A percentile compares a stretch with the other conserved stretches of the same genome.
Evolutionary conservation across 805 yeast genomes (phyloP).

Genomic region (Wickerhamiella sergipiensis): DNA sequence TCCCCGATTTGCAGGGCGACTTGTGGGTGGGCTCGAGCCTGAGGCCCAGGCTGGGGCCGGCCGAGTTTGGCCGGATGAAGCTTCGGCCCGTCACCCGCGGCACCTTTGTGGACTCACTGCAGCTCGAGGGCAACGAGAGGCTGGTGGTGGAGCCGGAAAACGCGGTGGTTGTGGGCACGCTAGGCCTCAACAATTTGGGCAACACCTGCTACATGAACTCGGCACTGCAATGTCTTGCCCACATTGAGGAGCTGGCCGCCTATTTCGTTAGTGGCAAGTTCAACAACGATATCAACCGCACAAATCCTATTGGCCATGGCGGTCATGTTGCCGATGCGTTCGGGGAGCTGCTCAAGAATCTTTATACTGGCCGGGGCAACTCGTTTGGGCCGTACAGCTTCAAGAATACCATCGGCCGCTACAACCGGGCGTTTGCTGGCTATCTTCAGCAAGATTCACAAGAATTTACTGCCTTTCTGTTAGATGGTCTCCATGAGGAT

Average conservation of each 20-base stretch:
- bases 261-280: conserved; percentile 52
- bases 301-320: conserved; percentile 73
- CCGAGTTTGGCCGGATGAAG: background rate
- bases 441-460: conserved; percentile 88
- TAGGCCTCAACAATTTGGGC: conserved; percentile 74
- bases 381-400: conserved; percentile 58
- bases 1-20: background rate
- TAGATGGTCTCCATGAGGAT: conserved; percentile 88
- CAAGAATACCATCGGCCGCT: conserved; percentile 64
- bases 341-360: conserved; percentile 47
- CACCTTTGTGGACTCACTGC: background rate
- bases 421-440: conserved; percentile 64
- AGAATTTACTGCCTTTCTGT: conserved; percentile 73
- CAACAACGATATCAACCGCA: conserved; percentile 50
- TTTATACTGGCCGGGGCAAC: conserved; percentile 29
- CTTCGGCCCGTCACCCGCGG: background rate
- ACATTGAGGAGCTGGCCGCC: conserved; percentile 66
- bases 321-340: conserved; percentile 75
- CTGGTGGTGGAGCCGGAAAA: conserved; percentile 38
- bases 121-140: conserved; percentile 4
- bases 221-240: conserved; percentile 76
- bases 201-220: conserved; percentile 92
- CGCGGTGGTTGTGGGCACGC: conserved; percentile 72
- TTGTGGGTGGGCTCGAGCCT: background rate
- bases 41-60: background rate